Evolutionary conservation across 73 alveolate genomes (phyloP).

Genomic region (Strombidium stylifer): DNA sequence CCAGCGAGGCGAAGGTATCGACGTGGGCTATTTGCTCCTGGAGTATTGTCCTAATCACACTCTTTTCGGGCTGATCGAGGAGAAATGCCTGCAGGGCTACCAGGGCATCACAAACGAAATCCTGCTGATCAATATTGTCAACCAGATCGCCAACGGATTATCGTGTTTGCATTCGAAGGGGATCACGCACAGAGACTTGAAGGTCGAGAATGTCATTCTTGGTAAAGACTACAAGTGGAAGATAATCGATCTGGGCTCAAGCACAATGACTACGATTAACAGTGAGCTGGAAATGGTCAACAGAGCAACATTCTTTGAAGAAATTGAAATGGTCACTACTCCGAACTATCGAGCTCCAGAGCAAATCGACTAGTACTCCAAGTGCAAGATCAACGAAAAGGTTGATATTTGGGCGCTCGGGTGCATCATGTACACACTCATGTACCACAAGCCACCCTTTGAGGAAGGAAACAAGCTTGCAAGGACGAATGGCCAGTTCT

Average conservation of each 20-base stretch:
- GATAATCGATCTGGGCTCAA: slow-evolving; percentile 95
- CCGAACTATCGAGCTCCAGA: slow-evolving; percentile 96
- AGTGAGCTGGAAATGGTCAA: slow-evolving; percentile 34
- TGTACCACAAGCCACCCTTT: slow-evolving; percentile 90
- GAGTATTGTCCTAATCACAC: too few relatives aligned
- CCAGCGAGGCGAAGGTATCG: too few relatives aligned
- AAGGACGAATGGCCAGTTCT: slow-evolving; percentile 74
- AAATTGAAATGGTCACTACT: slow-evolving; percentile 82
- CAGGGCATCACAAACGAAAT: slow-evolving; percentile 27
- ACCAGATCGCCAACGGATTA: slow-evolving; percentile 37
- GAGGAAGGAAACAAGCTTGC: slow-evolving; percentile 86
- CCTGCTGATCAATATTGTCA: slow-evolving; percentile 15
- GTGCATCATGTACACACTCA: slow-evolving; percentile 74
- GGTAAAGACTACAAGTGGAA: slow-evolving; percentile 84
- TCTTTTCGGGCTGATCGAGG: too few relatives aligned
- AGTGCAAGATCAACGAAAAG: slow-evolving; percentile 71
- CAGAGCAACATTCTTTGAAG: slow-evolving; percentile 66
- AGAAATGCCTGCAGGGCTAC: slow-evolving; percentile 18
- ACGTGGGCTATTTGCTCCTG: too few relatives aligned
- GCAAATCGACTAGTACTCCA: slow-evolving; percentile 81
- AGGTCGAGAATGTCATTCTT: slow-evolving; percentile 83
- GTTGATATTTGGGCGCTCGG: slow-evolving; percentile 94
- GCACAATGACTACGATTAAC: slow-evolving; percentile 51
- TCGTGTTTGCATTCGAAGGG: slow-evolving; percentile 12
- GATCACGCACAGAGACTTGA: slow-evolving; percentile 84